Evolutionary conservation across 139 green algal species (phyloP), one percentile per base, ranked within the genome.

Genomic region (Volvox africanus): DNA sequence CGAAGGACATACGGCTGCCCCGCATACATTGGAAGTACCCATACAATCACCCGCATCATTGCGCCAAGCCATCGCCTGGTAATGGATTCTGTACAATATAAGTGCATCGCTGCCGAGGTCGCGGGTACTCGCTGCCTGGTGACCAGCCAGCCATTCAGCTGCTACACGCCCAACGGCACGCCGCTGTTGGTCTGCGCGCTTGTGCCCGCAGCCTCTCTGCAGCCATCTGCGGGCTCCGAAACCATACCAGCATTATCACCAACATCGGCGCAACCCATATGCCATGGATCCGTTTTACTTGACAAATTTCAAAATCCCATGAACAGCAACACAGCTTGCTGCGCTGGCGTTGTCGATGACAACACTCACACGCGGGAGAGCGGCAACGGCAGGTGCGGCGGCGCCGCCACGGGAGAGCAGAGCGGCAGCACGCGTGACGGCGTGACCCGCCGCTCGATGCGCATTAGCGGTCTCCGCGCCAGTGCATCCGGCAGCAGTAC

Each of bases 181-280:
- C 80, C 80, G 80, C 37, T 86, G 26, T 55, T 86, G 11, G 80
- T 86, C 26, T 86, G 80, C 55, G 80, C 80, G 30, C 50, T 55
- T 19, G 78, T 84, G 18, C 78, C 78, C 2, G 2, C 65, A 73
- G 2, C 5, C 2, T 24, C 21, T 12, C 24, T 28, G 65, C 2
- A 16, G 65, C 65, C 65, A 24, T 28, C 65, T 73, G 21, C 5
- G 21, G 65, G 65, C 65, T 24, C 65, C 65, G 65, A 73, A 73
- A 73, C 24, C 24, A 24, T 30, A 28, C 24, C 65, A 24, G 2
- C 21, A 28, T 28, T 12, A 24, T 2, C 65, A 24, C 21, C 65
- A 28, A 6, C 12, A 73, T 73, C 65, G 9, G 5, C 5, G 5
- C 44, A 9, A 9, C 9, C 44, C 44, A 55, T 55, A 9, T 55